Evolutionary conservation across 768 basidiomycete genomes (phyloP), one percentile per base, ranked within the genome.

Genomic region (Naganishia vaughanmartiniae): DNA sequence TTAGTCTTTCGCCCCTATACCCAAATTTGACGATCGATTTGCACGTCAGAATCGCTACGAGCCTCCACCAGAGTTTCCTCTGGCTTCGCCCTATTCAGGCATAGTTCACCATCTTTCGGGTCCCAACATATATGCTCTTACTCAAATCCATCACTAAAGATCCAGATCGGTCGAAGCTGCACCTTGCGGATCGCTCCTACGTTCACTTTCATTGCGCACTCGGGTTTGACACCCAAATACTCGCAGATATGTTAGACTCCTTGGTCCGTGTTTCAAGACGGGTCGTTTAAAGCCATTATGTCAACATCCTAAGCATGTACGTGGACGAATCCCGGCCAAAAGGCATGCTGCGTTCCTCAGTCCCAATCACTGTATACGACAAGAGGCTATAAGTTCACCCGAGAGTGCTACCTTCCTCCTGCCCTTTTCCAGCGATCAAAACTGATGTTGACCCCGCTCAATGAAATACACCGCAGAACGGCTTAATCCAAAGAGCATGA

Each of bases 1-100:
- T 90, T 90, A 89, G 89, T 90, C 90, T 90, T 90, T 90, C 88
- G 87, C 89, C 90, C 89, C 89, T 90, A 90, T 90, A 90, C 89
- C 89, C 89, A 90, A 89, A 88, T 90, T 89, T 84, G 88, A 90
- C 89, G 87, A 90, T 90, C 88, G 89, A 90, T 90, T 90, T 91
- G 90, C 90, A 90, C 88, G 88, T 90, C 90, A 91, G 90, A 90
- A 91, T 88, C 87, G 89, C 90, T 90, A 89, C 88, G 87, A 89
- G 88, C 89, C 88, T 90, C 89, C 89, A 90, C 89, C 89, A 90
- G 89, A 89, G 90, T 91, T 90, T 90, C 89, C 90, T 89, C 89
- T 90, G 89, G 89, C 89, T 90, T 89, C 87, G 85, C 88, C 88
- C 88, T 89, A 88, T 87, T 88, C 88, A 89, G 84, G 85, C 88